Percentiles rank a stretch among this genome's conserved stretches.
Evolutionary conservation across 768 basidiomycete species (phyloP).

Genomic region (Panaeolus cyanescens): DNA sequence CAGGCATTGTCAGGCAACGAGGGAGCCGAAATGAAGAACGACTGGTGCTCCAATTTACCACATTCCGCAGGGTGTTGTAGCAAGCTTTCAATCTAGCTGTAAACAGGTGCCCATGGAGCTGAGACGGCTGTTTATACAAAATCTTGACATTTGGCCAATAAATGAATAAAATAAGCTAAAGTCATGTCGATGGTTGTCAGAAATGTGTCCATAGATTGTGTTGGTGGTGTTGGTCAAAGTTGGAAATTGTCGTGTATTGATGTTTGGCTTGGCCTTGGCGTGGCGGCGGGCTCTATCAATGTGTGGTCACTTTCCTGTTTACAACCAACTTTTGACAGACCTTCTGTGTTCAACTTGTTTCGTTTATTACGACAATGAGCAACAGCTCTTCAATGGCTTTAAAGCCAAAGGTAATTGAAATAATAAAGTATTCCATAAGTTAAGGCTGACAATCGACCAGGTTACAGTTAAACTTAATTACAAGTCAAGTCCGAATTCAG

Average conservation of each 20-base stretch:
- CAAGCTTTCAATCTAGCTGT: neutral
- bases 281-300: neutral
- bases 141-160: neutral
- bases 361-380: neutral
- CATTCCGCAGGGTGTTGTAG: neutral
- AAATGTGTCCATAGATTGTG: neutral
- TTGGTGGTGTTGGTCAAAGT: neutral
- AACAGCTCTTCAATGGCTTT: neutral
- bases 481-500: constrained; percentile 18
- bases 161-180: neutral
- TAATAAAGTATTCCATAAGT: neutral
- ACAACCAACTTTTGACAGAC: neutral
- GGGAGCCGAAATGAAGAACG: neutral
- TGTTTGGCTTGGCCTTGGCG: constrained; percentile 4
- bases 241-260: neutral
- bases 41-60: neutral
- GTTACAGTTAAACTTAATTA: constrained; percentile 53
- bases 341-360: neutral
- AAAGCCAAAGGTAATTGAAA: constrained; percentile 1
- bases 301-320: neutral
- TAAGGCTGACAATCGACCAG: constrained; percentile 30
- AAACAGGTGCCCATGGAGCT: neutral
- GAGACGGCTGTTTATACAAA: neutral
- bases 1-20: neutral
- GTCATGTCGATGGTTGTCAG: neutral